These are phyloP conservation scores for Phialophora chinensis DNA, from an alignment of 2,329 filamentous ascomycete genomes.

Conservation along the genomic window DNA sequence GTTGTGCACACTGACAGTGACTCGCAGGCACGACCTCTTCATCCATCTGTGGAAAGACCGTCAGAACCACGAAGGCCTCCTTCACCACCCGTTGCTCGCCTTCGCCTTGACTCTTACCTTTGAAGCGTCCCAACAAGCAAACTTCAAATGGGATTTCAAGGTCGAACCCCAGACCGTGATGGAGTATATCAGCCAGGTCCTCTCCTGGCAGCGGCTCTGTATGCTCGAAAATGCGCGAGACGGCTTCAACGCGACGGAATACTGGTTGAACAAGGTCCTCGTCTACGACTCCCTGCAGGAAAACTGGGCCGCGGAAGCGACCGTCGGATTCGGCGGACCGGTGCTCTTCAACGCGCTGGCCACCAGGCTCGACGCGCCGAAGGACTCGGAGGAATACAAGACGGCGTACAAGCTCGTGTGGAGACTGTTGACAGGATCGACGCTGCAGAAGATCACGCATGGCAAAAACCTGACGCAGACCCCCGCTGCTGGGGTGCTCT, in stretches of 20 bases:
- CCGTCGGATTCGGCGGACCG: slow-evolving; percentile 42
- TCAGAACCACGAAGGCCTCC: slow-evolving; percentile 59
- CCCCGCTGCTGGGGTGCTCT: slow-evolving; percentile 39
- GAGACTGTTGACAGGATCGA: slow-evolving; percentile 38
- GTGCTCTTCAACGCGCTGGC: slow-evolving; percentile 41
- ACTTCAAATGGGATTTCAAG: slow-evolving; percentile 46
- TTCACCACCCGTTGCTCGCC: slow-evolving; percentile 53
- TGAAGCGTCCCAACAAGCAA: slow-evolving; percentile 35
- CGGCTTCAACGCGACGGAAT: slow-evolving; percentile 44
- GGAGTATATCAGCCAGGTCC: slow-evolving; percentile 51
- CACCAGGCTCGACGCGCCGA: slow-evolving; percentile 39
- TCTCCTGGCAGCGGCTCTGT: slow-evolving; percentile 47
- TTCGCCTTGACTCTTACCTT: slow-evolving; percentile 42
- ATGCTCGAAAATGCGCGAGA: slow-evolving; percentile 44
- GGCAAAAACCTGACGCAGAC: slow-evolving; percentile 41
- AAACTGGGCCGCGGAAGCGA: slow-evolving; percentile 37
- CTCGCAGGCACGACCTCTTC: slow-evolving; percentile 54
- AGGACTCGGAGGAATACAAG: slow-evolving; percentile 41
- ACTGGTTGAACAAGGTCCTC: slow-evolving; percentile 42
- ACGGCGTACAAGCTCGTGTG: slow-evolving; percentile 42
- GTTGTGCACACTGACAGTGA: background rate
- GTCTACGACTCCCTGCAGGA: slow-evolving; percentile 41
- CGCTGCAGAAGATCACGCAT: slow-evolving; percentile 43
- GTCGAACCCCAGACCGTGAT: slow-evolving; percentile 42
- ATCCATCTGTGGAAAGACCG: slow-evolving; percentile 61